phyloP scores from a whole-genome alignment of 495 filamentous ascomycete genomes.

The Lepidopterella palustris region DNA sequence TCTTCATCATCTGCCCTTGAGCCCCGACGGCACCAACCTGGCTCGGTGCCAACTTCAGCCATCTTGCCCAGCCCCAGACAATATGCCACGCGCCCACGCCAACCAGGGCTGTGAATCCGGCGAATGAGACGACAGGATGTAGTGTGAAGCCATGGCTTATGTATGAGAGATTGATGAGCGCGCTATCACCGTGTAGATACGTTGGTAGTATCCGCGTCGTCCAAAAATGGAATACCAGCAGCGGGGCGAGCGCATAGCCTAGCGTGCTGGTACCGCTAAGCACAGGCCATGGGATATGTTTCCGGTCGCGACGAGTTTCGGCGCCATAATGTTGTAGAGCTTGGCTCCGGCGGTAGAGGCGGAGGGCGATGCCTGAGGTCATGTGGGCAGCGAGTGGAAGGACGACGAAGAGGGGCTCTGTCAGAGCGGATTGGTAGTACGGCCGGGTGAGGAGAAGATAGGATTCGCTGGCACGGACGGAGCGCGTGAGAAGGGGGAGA shows the following conservation, averaged over 20 bases:
- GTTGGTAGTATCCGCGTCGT: constrained; percentile 67
- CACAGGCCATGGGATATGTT: constrained; percentile 55
- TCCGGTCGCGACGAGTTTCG: constrained; percentile 40
- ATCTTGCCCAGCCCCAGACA: constrained; percentile 73
- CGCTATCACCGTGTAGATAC: constrained; percentile 71
- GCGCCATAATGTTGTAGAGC: constrained; percentile 66
- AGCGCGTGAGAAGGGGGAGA: constrained; percentile 54
- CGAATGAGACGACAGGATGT: constrained; percentile 56
- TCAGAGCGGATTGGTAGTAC: constrained; percentile 73
- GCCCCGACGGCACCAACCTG: constrained; percentile 42
- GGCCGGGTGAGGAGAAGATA: constrained; percentile 59
- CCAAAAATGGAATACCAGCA: constrained; percentile 61
- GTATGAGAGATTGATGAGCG: constrained; percentile 71
- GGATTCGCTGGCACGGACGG: constrained; percentile 47
- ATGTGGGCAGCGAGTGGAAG: constrained; percentile 52
- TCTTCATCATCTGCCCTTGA: constrained; percentile 46
- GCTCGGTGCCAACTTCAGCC: constrained; percentile 52
- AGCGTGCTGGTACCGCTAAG: constrained; percentile 58
- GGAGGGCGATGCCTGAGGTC: constrained; percentile 64
- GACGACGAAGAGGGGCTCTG: constrained; percentile 57
- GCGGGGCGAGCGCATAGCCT: constrained; percentile 58
- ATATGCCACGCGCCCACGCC: constrained; percentile 68
- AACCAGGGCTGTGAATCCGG: constrained; percentile 62
- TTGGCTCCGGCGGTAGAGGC: constrained; percentile 61
- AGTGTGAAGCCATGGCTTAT: constrained; percentile 79